These are phyloP conservation scores for Metschnikowia gruessii DNA, from an alignment of 805 yeast species.

Conservation along the genomic window DNA sequence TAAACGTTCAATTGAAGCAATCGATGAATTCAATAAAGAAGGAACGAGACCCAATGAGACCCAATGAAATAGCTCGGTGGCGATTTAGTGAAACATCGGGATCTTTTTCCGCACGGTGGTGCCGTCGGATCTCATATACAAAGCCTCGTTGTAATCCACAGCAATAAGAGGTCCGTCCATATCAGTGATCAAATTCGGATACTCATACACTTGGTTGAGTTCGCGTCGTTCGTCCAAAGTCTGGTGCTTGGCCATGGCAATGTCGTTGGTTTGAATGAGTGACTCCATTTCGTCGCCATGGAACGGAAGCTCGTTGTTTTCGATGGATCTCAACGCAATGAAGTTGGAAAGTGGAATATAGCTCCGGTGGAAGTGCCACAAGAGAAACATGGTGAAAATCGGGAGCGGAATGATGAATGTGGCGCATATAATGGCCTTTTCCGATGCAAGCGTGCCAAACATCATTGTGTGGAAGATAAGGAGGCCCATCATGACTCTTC, in stretches of 20 bases:
- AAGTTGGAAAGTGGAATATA: conserved; percentile 78
- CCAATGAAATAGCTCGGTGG: too few relatives aligned
- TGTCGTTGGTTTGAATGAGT: conserved; percentile 3
- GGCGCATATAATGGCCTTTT: conserved; percentile 75
- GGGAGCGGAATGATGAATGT: conserved; percentile 75
- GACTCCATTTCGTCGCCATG: conserved; percentile 25
- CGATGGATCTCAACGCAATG: conserved; percentile 82
- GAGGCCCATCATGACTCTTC: conserved; percentile 79
- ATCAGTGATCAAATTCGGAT: conserved; percentile 65
- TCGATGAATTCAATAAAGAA: too few relatives aligned
- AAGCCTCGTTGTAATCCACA: conserved; percentile 48
- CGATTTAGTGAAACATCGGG: conserved; percentile 14
- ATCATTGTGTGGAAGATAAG: conserved; percentile 84
- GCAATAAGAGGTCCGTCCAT: conserved; percentile 87
- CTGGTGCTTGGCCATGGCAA: conserved; percentile 26
- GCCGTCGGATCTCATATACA: conserved; percentile 31
- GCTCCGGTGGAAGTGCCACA: conserved; percentile 79
- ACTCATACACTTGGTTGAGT: conserved; percentile 64
- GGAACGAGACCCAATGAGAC: too few relatives aligned
- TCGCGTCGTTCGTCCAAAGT: conserved; percentile 83
- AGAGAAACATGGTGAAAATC: conserved; percentile 55
- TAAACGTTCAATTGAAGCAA: too few relatives aligned
- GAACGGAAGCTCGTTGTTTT: conserved; percentile 38
- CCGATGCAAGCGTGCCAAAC: conserved; percentile 85
- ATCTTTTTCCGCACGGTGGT: conserved; percentile 24